A percentile compares a stretch with the other conserved stretches of the same genome.
These are phyloP conservation scores for Neurospora sp. DNA, from an alignment of 495 filamentous ascomycete genomes.

Conservation along the genomic window DNA sequence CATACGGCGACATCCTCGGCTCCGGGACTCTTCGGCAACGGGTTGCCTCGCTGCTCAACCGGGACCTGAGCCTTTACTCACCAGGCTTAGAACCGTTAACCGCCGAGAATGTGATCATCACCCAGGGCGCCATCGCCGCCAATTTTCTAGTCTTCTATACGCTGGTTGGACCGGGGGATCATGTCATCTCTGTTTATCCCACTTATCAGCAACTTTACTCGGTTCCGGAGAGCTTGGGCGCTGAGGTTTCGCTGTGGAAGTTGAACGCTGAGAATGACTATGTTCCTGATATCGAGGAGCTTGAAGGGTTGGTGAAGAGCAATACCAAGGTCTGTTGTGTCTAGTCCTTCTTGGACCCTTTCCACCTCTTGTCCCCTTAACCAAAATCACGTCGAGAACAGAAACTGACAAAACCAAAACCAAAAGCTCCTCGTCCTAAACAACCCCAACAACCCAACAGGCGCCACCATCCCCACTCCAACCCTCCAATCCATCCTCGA, in stretches of 20 bases:
- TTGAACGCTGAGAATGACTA: slow-evolving; percentile 55
- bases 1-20: slow-evolving; percentile 26
- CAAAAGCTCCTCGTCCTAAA: slow-evolving; percentile 40
- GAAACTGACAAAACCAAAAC: not conserved
- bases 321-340: slow-evolving; percentile 53
- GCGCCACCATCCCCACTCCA: slow-evolving; percentile 53
- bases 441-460: slow-evolving; percentile 86
- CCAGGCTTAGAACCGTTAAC: slow-evolving; percentile 1
- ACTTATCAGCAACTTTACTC: slow-evolving; percentile 85
- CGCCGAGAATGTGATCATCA: slow-evolving; percentile 62
- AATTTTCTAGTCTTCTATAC: slow-evolving; percentile 73
- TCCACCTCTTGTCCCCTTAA: not conserved
- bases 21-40: slow-evolving; percentile 16
- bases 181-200: slow-evolving; percentile 82
- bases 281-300: slow-evolving; percentile 54
- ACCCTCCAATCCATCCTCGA: slow-evolving; percentile 53
- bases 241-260: slow-evolving; percentile 74
- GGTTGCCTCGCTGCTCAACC: slow-evolving; percentile 17
- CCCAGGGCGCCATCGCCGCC: slow-evolving; percentile 72
- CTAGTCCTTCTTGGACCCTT: not conserved
- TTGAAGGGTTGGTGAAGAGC: slow-evolving; percentile 54
- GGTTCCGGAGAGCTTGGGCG: slow-evolving; percentile 66
- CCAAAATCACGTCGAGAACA: too few relatives aligned
- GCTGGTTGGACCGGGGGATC: slow-evolving; percentile 67
- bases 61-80: not conserved